These are phyloP conservation scores for Starmerella apicola DNA, from an alignment of 805 yeast species.

Conservation along the genomic window DNA sequence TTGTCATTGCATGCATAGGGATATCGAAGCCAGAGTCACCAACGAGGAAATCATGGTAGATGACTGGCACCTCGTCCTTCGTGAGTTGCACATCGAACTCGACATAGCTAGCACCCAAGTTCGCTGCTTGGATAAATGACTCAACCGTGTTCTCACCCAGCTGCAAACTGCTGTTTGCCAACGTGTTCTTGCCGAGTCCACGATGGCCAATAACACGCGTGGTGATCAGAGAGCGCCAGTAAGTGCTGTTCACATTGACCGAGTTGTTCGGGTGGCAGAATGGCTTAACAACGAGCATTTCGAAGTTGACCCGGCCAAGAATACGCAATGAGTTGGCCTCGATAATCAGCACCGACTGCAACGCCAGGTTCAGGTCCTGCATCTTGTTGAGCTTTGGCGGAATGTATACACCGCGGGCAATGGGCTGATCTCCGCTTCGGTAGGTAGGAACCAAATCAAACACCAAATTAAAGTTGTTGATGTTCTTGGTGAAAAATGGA, in stretches of 20 bases:
- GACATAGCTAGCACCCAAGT: conserved; percentile 89
- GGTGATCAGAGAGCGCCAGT: conserved; percentile 81
- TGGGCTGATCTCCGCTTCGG: conserved; percentile 28
- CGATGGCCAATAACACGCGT: conserved; percentile 93
- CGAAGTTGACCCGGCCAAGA: conserved; percentile 67
- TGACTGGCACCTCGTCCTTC: conserved; percentile 80
- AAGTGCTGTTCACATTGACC: conserved; percentile 55
- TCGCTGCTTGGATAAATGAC: conserved; percentile 90
- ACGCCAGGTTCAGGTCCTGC: conserved; percentile 50
- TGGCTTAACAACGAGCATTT: conserved; percentile 56
- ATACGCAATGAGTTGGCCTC: conserved; percentile 60
- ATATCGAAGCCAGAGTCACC: conserved; percentile 94
- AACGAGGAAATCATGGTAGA: conserved; percentile 86
- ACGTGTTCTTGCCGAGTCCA: conserved; percentile 80
- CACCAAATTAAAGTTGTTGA: conserved; percentile 37
- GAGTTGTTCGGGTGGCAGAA: conserved; percentile 60
- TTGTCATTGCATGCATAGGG: conserved; percentile 86
- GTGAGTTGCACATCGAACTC: conserved; percentile 95
- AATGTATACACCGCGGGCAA: conserved; percentile 78
- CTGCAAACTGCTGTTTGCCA: conserved; percentile 63
- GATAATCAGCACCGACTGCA: conserved; percentile 58
- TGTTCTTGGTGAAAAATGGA: conserved; percentile 42
- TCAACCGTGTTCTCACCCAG: conserved; percentile 93
- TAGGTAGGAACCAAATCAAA: conserved; percentile 90
- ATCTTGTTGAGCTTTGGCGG: conserved; percentile 37